phyloP scores from a whole-genome alignment of 805 yeast species.

The Scheffersomyces amazonensis region DNA sequence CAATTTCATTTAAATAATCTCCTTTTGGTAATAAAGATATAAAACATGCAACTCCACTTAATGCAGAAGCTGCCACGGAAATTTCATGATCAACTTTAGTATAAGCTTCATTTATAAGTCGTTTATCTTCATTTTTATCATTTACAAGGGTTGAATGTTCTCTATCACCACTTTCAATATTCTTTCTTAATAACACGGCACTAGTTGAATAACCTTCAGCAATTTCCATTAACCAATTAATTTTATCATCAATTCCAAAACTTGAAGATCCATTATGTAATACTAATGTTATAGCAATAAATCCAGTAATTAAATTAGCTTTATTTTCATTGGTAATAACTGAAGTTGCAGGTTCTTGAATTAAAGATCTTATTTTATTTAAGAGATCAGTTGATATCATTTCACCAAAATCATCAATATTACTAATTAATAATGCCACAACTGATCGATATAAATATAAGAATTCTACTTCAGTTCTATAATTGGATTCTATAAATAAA shows the following conservation, averaged over 20 bases:
- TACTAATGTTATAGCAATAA: constrained; percentile 36
- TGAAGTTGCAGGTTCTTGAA: constrained; percentile 32
- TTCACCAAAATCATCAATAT: constrained; percentile 49
- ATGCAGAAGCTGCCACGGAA: constrained; percentile 36
- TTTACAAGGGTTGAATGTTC: constrained; percentile 39
- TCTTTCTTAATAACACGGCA: constrained; percentile 25
- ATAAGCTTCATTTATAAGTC: constrained; percentile 31
- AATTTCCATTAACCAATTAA: constrained; percentile 41
- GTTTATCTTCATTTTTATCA: constrained; percentile 32
- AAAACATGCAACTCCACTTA: constrained; percentile 46
- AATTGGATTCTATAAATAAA: constrained; percentile 29
- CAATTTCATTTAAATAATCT: constrained; percentile 37
- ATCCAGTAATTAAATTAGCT: constrained; percentile 36
- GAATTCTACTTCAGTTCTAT: constrained; percentile 38
- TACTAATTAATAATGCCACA: constrained; percentile 44
- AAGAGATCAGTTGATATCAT: constrained; percentile 31
- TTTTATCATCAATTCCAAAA: constrained; percentile 46
- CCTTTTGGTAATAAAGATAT: constrained; percentile 44
- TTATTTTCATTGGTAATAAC: constrained; percentile 37
- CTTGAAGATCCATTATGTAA: constrained; percentile 48
- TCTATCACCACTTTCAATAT: constrained; percentile 39
- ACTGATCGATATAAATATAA: constrained; percentile 38
- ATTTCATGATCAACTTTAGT: constrained; percentile 30
- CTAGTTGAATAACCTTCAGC: constrained; percentile 37
- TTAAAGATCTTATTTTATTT: constrained; percentile 19